Percentiles rank a stretch among this genome's conserved stretches.
phyloP scores from a whole-genome alignment of 2,329 filamentous ascomycete genomes.

The Sphaerostilbella broomeana region DNA sequence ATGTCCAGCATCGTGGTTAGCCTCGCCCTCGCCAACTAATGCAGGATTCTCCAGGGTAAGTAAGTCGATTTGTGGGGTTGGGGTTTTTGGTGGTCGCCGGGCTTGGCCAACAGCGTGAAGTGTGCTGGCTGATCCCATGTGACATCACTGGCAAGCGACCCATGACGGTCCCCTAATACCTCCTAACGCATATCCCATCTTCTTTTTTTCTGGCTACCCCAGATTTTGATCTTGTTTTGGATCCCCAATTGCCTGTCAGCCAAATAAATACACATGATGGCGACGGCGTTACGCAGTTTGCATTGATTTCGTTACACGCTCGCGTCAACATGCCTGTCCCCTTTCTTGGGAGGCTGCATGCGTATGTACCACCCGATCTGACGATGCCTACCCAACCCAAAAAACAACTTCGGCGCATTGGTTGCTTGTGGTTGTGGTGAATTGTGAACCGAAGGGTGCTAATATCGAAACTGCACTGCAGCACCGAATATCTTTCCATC shows the following conservation, averaged over 20 bases:
- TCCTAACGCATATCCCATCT: constrained; percentile 1
- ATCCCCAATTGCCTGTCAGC: too few relatives aligned
- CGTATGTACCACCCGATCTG: constrained; percentile 38
- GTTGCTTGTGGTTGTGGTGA: not conserved
- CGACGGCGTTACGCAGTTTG: not conserved
- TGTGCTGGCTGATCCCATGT: constrained; percentile 10
- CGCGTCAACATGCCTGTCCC: constrained; percentile 41
- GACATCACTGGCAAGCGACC: constrained; percentile 9
- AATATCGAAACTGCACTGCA: too few relatives aligned
- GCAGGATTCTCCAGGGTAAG: not conserved
- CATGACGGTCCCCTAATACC: too few relatives aligned
- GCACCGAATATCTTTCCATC: constrained; percentile 82
- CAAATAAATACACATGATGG: not conserved
- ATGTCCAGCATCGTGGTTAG: not conserved
- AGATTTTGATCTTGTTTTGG: too few relatives aligned
- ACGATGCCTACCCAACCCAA: too few relatives aligned
- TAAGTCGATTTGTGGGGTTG: too few relatives aligned
- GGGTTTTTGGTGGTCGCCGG: not conserved
- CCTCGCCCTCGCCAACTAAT: not conserved
- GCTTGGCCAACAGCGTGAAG: constrained; percentile 9
- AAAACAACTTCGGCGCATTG: too few relatives aligned
- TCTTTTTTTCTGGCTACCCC: constrained; percentile 1
- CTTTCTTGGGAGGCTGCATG: constrained; percentile 46
- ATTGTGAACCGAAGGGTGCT: not conserved
- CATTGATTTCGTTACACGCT: not conserved